Conservation (phyloP, 2,329 filamentous ascomycete genomes). For the Stachybotrys chlorohalonatus region DNA sequence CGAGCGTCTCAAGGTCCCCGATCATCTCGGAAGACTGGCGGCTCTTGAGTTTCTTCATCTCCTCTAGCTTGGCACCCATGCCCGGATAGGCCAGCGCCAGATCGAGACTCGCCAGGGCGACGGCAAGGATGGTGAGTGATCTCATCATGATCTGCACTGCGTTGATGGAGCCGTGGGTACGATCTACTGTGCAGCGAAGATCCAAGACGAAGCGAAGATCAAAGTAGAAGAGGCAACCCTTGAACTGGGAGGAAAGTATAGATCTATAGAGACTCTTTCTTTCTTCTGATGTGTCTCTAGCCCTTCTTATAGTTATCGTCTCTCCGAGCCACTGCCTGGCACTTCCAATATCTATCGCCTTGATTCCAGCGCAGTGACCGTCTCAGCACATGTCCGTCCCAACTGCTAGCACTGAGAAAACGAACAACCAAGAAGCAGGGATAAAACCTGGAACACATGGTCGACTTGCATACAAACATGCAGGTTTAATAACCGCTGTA, state of each 20-base stretch:
- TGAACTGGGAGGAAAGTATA: not conserved
- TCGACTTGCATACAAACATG: not conserved
- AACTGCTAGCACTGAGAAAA: no score
- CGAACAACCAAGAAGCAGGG: not conserved
- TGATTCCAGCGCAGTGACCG: no score
- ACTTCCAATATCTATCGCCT: no score
- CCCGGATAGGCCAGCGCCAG: slow-evolving; percentile 3
- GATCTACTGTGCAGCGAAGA: not conserved
- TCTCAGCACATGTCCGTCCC: no score
- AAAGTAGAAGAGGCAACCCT: not conserved
- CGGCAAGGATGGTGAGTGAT: not conserved
- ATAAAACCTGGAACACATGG: not conserved
- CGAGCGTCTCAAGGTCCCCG: slow-evolving; percentile 24
- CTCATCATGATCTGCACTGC: not conserved
- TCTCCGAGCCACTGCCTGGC: no score
- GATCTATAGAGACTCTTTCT: no score
- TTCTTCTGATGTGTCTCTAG: no score
- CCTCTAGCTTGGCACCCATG: not conserved
- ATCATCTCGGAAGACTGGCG: slow-evolving; percentile 12
- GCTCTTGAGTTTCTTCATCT: slow-evolving; percentile 2
- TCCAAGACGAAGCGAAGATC: not conserved
- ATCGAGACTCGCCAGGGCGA: slow-evolving; percentile 4
- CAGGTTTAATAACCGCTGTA: not conserved
- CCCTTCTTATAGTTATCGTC: no score
- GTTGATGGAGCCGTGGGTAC: not conserved